Percentiles rank a stretch among this genome's conserved stretches.
phyloP scores from a whole-genome alignment of 2,329 filamentous ascomycete species.

The Neofusicoccum ribis region DNA sequence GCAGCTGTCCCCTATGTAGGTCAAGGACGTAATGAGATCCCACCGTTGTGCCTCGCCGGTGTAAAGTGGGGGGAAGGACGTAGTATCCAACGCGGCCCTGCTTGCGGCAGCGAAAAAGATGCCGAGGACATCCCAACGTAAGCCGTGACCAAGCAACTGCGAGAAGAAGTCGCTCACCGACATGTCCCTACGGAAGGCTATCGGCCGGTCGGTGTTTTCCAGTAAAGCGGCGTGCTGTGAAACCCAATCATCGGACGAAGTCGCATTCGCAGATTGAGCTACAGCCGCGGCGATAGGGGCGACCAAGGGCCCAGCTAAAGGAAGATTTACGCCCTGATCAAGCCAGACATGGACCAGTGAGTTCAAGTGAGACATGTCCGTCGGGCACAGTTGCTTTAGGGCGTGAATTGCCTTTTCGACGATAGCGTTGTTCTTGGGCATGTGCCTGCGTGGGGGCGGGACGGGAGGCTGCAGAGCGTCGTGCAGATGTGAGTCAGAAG shows the following conservation, averaged over 20 bases:
- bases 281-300: conserved; percentile 8
- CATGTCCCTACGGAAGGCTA: not conserved
- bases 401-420: conserved; percentile 24
- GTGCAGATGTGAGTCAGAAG: conserved; percentile 2
- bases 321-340: conserved; percentile 27
- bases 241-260: not conserved
- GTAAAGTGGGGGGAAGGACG: conserved; percentile 27
- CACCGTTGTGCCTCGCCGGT: conserved; percentile 30
- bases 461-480: not conserved
- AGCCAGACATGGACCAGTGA: conserved; percentile 28
- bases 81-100: conserved; percentile 26
- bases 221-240: not conserved
- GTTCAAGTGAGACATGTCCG: conserved; percentile 22
- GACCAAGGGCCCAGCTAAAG: conserved; percentile 28
- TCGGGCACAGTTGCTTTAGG: conserved; percentile 22
- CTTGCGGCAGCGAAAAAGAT: conserved; percentile 42
- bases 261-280: conserved; percentile 15
- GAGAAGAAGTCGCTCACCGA: conserved; percentile 20
- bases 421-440: conserved; percentile 24
- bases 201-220: conserved; percentile 10
- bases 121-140: conserved; percentile 44
- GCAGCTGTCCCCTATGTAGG: conserved; percentile 37
- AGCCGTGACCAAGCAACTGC: conserved; percentile 25
- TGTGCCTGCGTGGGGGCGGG: not conserved
- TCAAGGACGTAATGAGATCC: conserved; percentile 26